These are phyloP conservation scores for Hammondia hammondi DNA, from an alignment of 169 alveolate species.

Conservation along the genomic window DNA sequence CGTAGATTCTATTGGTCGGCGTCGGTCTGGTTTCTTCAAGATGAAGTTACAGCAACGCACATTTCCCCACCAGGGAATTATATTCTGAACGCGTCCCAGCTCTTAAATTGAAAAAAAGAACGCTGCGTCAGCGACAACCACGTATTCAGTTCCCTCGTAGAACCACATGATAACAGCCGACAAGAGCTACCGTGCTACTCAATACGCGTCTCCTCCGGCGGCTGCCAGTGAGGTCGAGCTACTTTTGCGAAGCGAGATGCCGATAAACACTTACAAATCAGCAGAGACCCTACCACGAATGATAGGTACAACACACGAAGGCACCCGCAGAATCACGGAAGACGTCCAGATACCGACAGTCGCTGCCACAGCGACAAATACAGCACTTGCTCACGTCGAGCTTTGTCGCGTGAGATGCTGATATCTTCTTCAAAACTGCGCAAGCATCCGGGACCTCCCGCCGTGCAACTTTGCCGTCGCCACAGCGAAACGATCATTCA, in stretches of 20 bases:
- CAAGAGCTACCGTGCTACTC: neutral
- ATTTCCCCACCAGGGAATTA: neutral
- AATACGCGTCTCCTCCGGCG: neutral
- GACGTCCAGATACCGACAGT: neutral
- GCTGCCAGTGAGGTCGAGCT: too few species aligned
- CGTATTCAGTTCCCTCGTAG: neutral
- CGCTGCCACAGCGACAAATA: too few species aligned
- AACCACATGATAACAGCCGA: neutral
- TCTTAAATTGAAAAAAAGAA: neutral
- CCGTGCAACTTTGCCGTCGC: too few species aligned
- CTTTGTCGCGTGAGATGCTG: too few species aligned
- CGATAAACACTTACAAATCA: too few species aligned
- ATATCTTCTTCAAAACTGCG: neutral
- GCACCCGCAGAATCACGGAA: neutral
- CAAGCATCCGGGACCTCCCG: neutral
- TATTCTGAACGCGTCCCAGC: neutral
- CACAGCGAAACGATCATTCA: too few species aligned
- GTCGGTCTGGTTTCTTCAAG: neutral
- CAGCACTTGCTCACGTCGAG: too few species aligned
- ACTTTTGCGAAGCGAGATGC: too few species aligned
- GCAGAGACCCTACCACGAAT: too few species aligned
- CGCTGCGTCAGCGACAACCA: neutral
- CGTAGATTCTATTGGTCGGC: neutral
- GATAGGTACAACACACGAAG: too few species aligned
- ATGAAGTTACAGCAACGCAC: neutral